Base-by-base conservation (phyloP, 257 asterid species). In the Lycium barbarum region DNA sequence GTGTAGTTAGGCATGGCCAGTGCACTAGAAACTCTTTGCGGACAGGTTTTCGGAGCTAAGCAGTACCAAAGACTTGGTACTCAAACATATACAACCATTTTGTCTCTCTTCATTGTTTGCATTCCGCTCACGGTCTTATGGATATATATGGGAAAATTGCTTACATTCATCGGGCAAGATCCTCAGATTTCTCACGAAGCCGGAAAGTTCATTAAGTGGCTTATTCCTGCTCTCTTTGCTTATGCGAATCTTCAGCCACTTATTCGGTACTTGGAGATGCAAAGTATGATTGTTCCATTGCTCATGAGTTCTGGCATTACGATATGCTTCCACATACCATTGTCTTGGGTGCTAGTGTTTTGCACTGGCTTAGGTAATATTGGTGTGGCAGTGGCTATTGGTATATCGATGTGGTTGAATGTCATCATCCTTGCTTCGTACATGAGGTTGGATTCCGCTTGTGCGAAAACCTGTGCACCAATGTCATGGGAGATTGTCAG, bases 41-140 rank as follows among this genome's bases (percentile, higher is more conserved):
- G 97, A 20, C 99, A 94, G 82, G 95, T 97, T 3, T 95, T 84
- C 82, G 98, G 98, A 78, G 97, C 98, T 84, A 78, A 92, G 26
- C 97, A 94, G 83, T 94, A 91, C 26, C 84, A 91, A 59, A 95
- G 88, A 84, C 20, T 94, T 33, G 98, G 96, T 82, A 92, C 92
- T 36, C 97, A 93, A 84, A 94, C 94, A 14, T 93, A 91, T 86
- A 91, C 98, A 1, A 96, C 93, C 1, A 89, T 94, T 6, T 62
- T 92, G 18, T 92, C 88, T 73, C 89, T 93, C 38, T 17, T 86
- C 85, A 53, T 88, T 22, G 87, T 91, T n/a, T 92, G 92, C 80
- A 88, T 95, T 67, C 97, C 97, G 9, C 47, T 94, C 2, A 90
- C 97, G 11, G 3, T 92, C 70, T 20, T 95, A 67, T 93, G 98